These are phyloP conservation scores for Didymella pomorum DNA, from an alignment of 2,329 filamentous ascomycete species.

Conservation along the genomic window DNA sequence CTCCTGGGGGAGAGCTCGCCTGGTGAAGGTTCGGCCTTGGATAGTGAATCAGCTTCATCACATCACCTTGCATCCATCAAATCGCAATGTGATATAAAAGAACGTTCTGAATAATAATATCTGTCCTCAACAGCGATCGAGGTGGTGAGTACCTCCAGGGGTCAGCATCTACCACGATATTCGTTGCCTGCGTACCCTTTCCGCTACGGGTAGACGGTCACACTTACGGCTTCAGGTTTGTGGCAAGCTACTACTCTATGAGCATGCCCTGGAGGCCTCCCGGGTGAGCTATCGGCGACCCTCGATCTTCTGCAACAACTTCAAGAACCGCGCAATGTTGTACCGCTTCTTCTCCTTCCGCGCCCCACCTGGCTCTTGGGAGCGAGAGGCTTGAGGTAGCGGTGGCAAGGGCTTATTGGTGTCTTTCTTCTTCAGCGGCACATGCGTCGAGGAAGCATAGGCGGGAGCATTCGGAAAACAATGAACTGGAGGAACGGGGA, in stretches of 20 bases:
- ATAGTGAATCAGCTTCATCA: background rate
- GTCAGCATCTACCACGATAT: background rate
- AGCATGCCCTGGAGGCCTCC: background rate
- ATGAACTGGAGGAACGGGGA: background rate
- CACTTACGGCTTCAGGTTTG: background rate
- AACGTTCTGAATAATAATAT: background rate
- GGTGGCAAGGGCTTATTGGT: background rate
- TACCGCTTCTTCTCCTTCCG: conserved; percentile 6
- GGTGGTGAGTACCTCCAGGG: background rate
- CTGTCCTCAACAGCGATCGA: background rate
- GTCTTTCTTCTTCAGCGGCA: background rate
- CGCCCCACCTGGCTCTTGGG: background rate
- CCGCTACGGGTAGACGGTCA: background rate
- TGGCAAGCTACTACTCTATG: background rate
- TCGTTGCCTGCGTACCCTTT: background rate
- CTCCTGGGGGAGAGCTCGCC: conserved; percentile 16
- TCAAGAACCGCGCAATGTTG: conserved; percentile 19
- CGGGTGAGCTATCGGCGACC: background rate
- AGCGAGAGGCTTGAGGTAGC: background rate
- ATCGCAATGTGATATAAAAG: background rate
- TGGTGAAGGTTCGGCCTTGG: conserved; percentile 1
- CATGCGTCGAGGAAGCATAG: background rate
- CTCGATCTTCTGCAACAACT: conserved; percentile 23
- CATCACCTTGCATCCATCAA: background rate
- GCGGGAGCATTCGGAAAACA: background rate